Conservation (phyloP, 2,329 filamentous ascomycete species). For the Malbranchea zuffiana region DNA sequence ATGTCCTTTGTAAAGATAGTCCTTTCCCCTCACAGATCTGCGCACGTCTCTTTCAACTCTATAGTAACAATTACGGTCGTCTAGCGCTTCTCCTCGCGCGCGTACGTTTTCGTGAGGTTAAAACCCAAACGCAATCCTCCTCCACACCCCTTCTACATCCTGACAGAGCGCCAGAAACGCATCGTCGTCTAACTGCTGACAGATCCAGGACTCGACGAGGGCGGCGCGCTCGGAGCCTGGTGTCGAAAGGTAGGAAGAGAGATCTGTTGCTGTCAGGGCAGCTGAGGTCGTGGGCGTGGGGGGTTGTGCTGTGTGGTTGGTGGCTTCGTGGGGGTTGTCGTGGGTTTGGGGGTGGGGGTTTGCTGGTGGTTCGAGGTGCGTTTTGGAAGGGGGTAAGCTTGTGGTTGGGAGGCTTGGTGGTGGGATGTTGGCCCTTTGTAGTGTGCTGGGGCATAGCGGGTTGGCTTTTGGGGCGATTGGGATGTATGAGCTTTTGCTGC, state of each 20-base stretch:
- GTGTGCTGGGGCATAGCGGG: neutral
- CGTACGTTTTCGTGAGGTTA: neutral
- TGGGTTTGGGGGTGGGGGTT: neutral
- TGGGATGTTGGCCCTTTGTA: neutral
- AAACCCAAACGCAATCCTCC: slow-evolving; percentile 29
- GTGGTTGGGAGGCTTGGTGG: neutral
- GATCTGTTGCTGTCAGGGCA: slow-evolving; percentile 15
- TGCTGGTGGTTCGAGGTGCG: too few relatives aligned
- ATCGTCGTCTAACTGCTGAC: slow-evolving; percentile 32
- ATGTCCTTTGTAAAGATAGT: too few relatives aligned
- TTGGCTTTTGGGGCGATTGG: neutral
- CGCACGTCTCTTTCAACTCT: too few relatives aligned
- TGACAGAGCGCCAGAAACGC: slow-evolving; percentile 31
- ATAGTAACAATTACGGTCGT: neutral
- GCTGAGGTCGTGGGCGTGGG: neutral
- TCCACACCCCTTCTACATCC: slow-evolving; percentile 33
- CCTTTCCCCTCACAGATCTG: too few relatives aligned
- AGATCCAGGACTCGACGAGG: slow-evolving; percentile 33
- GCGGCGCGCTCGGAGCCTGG: slow-evolving; percentile 25
- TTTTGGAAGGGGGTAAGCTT: neutral
- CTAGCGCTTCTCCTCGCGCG: neutral
- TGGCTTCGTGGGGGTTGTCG: neutral
- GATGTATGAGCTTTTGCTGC: too few relatives aligned
- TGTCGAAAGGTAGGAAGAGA: slow-evolving; percentile 24
- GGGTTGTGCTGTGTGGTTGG: neutral